Base-by-base conservation (phyloP, 192 early-diverging fungal genomes). In the Phycomyces blakesleeanus region DNA sequence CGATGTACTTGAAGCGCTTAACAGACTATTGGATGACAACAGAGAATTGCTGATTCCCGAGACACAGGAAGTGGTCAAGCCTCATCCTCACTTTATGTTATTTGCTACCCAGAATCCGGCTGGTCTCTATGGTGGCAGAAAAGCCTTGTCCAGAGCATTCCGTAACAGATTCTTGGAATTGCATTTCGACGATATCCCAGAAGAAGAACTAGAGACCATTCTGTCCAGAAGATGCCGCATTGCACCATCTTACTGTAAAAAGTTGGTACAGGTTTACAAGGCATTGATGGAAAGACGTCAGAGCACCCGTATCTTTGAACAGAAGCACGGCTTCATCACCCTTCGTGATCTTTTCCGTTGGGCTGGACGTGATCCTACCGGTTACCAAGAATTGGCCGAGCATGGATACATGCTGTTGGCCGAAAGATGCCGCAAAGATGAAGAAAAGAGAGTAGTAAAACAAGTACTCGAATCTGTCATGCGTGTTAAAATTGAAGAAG, bases 91-190 rank as follows among this genome's bases (percentile, higher is more conserved):
- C 63, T 99, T 99, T 74, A 93, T 93, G 91, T 83, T 99, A 12
- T 99, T 99, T 81, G 97, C 97, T 24, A 99, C 97, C 20, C 97
- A 99, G 74, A 99, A 99, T 72, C 97, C 97, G 5, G 88, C 97
- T n/a, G 96, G 96, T 6, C 77, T 92, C 25, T 99, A 99, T 72
- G 96, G 95, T 57, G 97, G 97, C 10, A 89, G 97, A 51, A 98
- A 99, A 73, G 88, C 88, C 38, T 82, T 99, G 20, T 96, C 94
- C 0, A 82, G 96, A 10, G 97, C 97, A 0, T 99, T 99, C 86
- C 85, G 96, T 15, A 98, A 97, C 74, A 86, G 97, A 65, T 99
- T 99, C 72, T 71, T 98, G 55, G 97, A 99, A 70, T 78, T 99
- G 47, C 92, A 97, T 66, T 99, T 99, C 73, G 89, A 89, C 64